These are phyloP conservation scores for Zasmidium cellare DNA, from an alignment of 2,329 filamentous ascomycete genomes.

Conservation along the genomic window DNA sequence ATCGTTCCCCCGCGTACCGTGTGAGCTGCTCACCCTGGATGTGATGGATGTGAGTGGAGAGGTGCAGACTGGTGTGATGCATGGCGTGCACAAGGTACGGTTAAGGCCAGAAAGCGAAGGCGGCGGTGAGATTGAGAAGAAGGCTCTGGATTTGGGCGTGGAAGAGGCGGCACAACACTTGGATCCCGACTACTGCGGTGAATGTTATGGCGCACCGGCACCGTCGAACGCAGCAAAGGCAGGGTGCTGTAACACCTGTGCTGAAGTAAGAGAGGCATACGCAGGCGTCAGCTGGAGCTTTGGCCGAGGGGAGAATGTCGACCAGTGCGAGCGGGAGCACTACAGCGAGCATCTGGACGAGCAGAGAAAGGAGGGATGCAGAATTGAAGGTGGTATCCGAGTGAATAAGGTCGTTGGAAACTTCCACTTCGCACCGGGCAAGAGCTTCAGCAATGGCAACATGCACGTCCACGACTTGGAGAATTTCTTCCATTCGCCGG, in stretches of 20 bases:
- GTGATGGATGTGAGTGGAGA: conserved; percentile 99
- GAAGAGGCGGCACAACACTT: conserved; percentile 70
- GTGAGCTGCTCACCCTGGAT: conserved; percentile 92
- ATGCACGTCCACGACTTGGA: conserved; percentile 97
- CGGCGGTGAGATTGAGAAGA: conserved; percentile 70
- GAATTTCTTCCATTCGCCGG: conserved; percentile 73
- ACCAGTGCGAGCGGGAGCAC: conserved; percentile 93
- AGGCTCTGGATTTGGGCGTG: conserved; percentile 68
- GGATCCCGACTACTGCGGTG: conserved; percentile 87
- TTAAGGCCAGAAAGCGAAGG: conserved; percentile 72
- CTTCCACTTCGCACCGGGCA: conserved; percentile 95
- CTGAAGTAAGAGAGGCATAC: conserved; percentile 95
- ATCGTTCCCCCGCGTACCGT: conserved; percentile 89
- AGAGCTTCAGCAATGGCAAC: conserved; percentile 93
- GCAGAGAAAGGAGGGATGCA: conserved; percentile 89
- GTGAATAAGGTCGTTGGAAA: conserved; percentile 99
- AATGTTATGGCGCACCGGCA: conserved; percentile 81
- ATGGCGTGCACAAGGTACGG: conserved; percentile 89
- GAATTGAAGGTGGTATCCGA: conserved; percentile 84
- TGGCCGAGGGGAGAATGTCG: conserved; percentile 84
- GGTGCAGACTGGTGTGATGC: conserved; percentile 89
- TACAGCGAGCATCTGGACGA: conserved; percentile 85
- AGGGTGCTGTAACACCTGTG: conserved; percentile 97
- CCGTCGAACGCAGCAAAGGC: conserved; percentile 71
- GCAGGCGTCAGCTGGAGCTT: conserved; percentile 90